phyloP scores from a whole-genome alignment of 305 asterid species.

The Nicotiana rustica region DNA sequence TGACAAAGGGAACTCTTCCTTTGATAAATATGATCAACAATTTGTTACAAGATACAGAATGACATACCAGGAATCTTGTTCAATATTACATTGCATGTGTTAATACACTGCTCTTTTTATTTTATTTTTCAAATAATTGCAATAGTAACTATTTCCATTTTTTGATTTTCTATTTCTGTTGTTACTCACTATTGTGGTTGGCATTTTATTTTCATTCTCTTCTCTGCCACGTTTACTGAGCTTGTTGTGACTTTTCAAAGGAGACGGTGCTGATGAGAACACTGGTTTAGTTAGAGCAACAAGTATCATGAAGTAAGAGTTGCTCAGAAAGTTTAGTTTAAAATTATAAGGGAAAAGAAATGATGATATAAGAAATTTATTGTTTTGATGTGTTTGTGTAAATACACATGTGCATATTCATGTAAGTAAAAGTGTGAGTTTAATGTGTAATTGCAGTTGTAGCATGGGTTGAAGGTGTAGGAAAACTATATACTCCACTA shows the following conservation, averaged over 20 bases:
- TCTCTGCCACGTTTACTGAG: background rate
- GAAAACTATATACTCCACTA: background rate
- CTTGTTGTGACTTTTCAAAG: background rate
- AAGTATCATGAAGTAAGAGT: background rate
- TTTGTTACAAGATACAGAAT: constrained; percentile 73
- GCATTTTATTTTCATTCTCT: background rate
- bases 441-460: background rate
- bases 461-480: background rate
- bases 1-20: constrained; percentile 91
- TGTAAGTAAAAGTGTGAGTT: constrained; percentile 1
- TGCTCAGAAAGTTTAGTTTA: background rate
- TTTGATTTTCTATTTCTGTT: background rate
- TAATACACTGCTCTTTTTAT: background rate
- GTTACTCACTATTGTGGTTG: background rate
- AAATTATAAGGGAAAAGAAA: background rate
- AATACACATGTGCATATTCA: background rate
- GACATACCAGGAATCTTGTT: constrained; percentile 37
- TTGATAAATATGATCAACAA: constrained; percentile 80
- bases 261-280: background rate
- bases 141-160: background rate
- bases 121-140: background rate
- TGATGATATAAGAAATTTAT: background rate
- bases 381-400: background rate
- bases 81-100: background rate
- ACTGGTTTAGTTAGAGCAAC: constrained; percentile 1